Evolutionary conservation across 768 basidiomycete genomes (phyloP), one percentile per base, ranked within the genome.

Genomic region (Wakefieldia striispora): DNA sequence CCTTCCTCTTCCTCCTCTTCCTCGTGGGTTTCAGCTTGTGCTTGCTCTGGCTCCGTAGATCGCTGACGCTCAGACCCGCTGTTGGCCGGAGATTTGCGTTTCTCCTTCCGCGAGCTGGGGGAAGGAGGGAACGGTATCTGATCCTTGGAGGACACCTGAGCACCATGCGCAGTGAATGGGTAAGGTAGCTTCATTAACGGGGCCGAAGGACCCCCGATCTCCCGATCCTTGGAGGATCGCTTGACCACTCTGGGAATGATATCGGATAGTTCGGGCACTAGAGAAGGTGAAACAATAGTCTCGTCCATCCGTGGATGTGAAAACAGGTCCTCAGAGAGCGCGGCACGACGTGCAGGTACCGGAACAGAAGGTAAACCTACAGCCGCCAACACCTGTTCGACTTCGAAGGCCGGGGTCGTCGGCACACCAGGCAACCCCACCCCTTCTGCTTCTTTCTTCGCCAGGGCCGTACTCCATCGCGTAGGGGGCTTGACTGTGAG

Each of bases 121-220:
- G 82, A 80, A 8, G 82, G 83, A n/a, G 87, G 89, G 77, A 90
- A 91, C 0, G 88, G 86, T 17, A 91, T 79, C 53, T 85, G 71
- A 40, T 76, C 84, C 55, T 77, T 75, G 16, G 81, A 82, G 10
- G 82, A 83, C 45, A 76, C 72, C 52, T 83, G 83, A 1, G 82
- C 79, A 40, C 79, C 79, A 48, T 76, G 78, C 9, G 73, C 79
- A 1, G 79, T 68, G 64, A 91, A 91, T 0, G 89, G 87, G 71
- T 91, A 91, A 6, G 86, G 84, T 27, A 84, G 57, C 52, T 70
- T 68, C 69, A 75, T 71, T 47, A 82, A 62, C 27, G 84, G 76
- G 5, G 63, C 70, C 5, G 67, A 67, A 34, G 72, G 75, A 12
- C 71, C 65, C 41, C 55, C 54, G 46, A 63, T 60, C 34, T 73